phyloP scores from a whole-genome alignment of 2,329 filamentous ascomycete genomes.

The Colletotrichum theobromicola region DNA sequence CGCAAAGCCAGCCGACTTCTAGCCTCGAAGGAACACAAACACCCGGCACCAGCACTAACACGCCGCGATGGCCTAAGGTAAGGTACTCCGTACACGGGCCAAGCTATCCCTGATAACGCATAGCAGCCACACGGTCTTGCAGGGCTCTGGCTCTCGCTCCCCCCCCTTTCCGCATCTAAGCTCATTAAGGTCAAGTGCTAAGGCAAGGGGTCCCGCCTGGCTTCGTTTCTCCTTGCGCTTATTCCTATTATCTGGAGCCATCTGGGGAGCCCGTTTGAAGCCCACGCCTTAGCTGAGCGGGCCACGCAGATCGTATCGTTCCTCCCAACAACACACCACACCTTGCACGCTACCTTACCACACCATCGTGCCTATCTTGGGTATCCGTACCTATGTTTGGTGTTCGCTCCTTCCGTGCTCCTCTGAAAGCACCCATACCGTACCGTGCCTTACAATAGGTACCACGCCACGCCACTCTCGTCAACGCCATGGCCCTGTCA shows the following conservation, averaged over 20 bases:
- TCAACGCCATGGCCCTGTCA: background rate
- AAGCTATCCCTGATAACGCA: background rate
- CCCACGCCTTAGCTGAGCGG: background rate
- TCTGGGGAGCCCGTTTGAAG: background rate
- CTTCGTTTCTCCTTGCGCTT: constrained; percentile 7
- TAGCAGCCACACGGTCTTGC: background rate
- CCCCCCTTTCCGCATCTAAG: background rate
- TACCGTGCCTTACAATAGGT: background rate
- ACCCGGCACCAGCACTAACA: background rate
- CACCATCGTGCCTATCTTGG: background rate
- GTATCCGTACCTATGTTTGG: background rate
- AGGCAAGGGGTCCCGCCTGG: background rate
- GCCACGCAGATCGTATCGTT: constrained; percentile 3
- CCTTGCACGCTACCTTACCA: background rate
- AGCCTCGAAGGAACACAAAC: background rate
- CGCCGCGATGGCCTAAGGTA: background rate
- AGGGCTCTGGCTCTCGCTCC: background rate
- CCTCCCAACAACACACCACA: too few species aligned
- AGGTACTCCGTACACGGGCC: background rate
- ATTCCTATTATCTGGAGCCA: constrained; percentile 8
- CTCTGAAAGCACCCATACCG: background rate
- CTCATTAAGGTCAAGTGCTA: background rate
- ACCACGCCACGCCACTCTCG: background rate
- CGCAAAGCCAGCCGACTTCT: background rate
- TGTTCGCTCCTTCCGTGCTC: background rate